phyloP scores from a whole-genome alignment of 345 rosid genomes.

The Pistacia vera region DNA sequence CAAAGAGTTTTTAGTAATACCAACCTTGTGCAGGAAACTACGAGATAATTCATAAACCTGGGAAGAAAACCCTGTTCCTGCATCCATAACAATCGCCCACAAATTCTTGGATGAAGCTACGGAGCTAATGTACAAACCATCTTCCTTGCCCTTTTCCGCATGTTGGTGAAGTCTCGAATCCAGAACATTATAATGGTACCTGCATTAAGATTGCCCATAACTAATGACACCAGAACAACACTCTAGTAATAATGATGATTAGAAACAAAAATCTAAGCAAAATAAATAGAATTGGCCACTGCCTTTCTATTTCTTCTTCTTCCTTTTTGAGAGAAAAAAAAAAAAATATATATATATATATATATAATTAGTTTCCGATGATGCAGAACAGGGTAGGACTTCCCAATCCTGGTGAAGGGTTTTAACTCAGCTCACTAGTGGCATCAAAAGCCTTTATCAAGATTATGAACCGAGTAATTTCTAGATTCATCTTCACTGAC shows the following conservation, averaged over 20 bases:
- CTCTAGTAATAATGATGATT: neutral
- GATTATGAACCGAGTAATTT: neutral
- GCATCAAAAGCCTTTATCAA: neutral
- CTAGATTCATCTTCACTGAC: neutral
- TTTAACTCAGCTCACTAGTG: neutral
- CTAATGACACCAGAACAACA: neutral
- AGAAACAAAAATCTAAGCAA: neutral
- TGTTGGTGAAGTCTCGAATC: constrained; percentile 56
- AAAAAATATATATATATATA: too few species aligned
- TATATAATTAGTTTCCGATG: neutral
- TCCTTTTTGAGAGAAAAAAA: neutral
- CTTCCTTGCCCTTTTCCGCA: constrained; percentile 57
- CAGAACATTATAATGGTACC: constrained; percentile 61
- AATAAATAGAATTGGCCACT: neutral
- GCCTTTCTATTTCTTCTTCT: neutral
- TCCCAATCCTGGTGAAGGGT: too few species aligned
- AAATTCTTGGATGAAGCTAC: constrained; percentile 52
- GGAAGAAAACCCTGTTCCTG: constrained; percentile 48
- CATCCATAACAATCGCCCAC: constrained; percentile 72
- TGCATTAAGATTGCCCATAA: constrained; percentile 13
- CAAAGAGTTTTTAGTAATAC: neutral
- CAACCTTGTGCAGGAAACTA: constrained; percentile 55
- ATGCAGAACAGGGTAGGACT: neutral
- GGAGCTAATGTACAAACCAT: constrained; percentile 54
- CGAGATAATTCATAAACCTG: constrained; percentile 59